These are phyloP conservation scores for Mycena citricolor DNA, from an alignment of 1,284 basidiomycete species.

Conservation along the genomic window DNA sequence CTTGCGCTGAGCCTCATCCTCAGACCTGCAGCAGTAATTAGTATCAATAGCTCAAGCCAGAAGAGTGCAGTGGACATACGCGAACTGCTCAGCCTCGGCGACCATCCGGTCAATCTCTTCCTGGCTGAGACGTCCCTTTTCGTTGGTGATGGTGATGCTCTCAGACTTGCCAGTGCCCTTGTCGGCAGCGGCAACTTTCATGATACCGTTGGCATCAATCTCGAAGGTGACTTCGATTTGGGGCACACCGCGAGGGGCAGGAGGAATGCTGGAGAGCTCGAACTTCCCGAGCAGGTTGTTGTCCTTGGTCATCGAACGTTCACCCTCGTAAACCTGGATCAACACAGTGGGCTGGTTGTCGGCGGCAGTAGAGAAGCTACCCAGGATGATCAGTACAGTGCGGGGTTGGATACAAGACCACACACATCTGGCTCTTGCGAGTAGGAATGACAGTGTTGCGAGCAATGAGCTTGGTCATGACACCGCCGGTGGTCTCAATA, in stretches of 20 bases:
- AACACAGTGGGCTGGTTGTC: constrained; percentile 93
- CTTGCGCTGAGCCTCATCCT: constrained; percentile 86
- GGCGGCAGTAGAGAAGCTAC: constrained; percentile 92
- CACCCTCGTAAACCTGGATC: constrained; percentile 93
- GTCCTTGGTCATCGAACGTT: constrained; percentile 95
- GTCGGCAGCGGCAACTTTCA: constrained; percentile 86
- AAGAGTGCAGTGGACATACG: constrained; percentile 13
- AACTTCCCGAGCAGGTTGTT: constrained; percentile 98
- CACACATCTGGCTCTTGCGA: constrained; percentile 92
- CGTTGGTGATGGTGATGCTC: constrained; percentile 87
- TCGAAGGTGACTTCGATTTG: constrained; percentile 96
- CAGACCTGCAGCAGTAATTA: constrained; percentile 36
- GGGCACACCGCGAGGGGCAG: constrained; percentile 92
- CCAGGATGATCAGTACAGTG: constrained; percentile 5
- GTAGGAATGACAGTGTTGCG: constrained; percentile 98
- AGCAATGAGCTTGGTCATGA: constrained; percentile 95
- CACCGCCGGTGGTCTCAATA: constrained; percentile 98
- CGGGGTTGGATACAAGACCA: constrained; percentile 11
- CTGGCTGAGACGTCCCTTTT: constrained; percentile 79
- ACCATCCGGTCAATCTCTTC: constrained; percentile 95
- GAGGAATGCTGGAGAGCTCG: constrained; percentile 90
- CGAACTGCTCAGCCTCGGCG: constrained; percentile 88
- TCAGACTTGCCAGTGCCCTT: constrained; percentile 91
- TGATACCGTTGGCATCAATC: constrained; percentile 91
- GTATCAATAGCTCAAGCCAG: background rate